Percentiles rank a stretch among this genome's conserved stretches.
phyloP scores from a whole-genome alignment of 305 asterid genomes.

The Fraxinus nigra region DNA sequence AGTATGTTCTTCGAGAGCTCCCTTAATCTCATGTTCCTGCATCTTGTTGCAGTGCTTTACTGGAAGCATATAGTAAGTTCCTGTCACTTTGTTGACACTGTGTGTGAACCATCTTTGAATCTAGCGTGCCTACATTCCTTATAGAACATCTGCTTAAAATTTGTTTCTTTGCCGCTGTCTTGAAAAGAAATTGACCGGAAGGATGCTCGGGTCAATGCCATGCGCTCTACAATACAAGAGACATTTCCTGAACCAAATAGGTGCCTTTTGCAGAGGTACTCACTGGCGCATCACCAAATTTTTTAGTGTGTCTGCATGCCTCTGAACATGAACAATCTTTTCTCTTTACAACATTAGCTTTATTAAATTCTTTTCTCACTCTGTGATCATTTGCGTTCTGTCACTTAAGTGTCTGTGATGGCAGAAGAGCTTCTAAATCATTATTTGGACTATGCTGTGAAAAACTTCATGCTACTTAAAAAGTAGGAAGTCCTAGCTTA shows the following conservation, averaged over 20 bases:
- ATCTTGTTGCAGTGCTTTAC: conserved; percentile 89
- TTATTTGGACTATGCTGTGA: neutral
- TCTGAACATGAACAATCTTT: neutral
- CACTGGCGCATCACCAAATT: conserved; percentile 16
- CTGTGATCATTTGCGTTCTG: conserved; percentile 5
- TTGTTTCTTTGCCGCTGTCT: conserved; percentile 28
- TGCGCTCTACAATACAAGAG: conserved; percentile 83
- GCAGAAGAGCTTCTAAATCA: neutral
- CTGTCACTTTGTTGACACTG: neutral
- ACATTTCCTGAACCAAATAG: conserved; percentile 97
- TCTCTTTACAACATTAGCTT: conserved; percentile 10
- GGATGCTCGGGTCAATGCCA: conserved; percentile 80
- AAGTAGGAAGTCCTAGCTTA: neutral
- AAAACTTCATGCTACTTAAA: neutral
- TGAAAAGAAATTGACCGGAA: conserved; percentile 71
- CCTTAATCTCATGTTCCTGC: conserved; percentile 99
- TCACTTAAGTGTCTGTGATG: conserved; percentile 8
- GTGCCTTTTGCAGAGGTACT: conserved; percentile 91
- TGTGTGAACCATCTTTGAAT: conserved; percentile 20
- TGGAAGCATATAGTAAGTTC: conserved; percentile 90
- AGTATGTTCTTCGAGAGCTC: conserved; percentile 98
- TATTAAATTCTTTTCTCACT: neutral
- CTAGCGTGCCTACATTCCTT: conserved; percentile 14
- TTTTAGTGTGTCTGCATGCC: neutral
- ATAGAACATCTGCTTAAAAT: conserved; percentile 3